phyloP scores from a whole-genome alignment of 331 rosid genomes.

The Spiraea crenata region DNA sequence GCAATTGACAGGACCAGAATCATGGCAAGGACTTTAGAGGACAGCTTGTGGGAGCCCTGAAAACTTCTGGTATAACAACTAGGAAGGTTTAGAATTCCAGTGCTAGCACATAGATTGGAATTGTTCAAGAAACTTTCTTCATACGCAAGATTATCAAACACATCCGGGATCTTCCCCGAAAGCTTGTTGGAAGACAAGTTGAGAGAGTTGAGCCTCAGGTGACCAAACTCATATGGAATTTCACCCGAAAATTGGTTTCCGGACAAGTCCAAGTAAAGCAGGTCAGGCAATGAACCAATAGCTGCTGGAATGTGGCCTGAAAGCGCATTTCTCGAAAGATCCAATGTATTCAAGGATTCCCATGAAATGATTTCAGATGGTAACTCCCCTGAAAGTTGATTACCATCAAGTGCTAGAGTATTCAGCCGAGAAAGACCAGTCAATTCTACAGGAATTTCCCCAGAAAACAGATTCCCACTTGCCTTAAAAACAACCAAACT shows the following conservation, averaged over 20 bases:
- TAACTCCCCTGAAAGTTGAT: constrained; percentile 64
- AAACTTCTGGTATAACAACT: constrained; percentile 34
- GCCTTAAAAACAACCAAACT: constrained; percentile 64
- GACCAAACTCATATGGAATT: constrained; percentile 58
- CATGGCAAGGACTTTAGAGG: constrained; percentile 43
- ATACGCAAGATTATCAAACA: constrained; percentile 53
- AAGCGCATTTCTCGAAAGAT: constrained; percentile 63
- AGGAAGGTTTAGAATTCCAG: constrained; percentile 35
- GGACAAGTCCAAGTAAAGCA: constrained; percentile 66
- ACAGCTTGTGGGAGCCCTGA: constrained; percentile 29
- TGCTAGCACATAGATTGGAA: constrained; percentile 50
- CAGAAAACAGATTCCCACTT: constrained; percentile 57
- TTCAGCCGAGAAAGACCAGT: constrained; percentile 47
- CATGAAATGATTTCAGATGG: constrained; percentile 60
- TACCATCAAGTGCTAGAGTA: constrained; percentile 54
- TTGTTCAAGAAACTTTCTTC: constrained; percentile 66
- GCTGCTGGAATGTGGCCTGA: constrained; percentile 60
- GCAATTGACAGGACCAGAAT: constrained; percentile 25
- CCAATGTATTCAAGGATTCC: constrained; percentile 44
- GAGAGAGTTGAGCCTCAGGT: constrained; percentile 53
- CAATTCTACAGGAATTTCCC: constrained; percentile 59
- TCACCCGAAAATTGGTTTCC: constrained; percentile 61
- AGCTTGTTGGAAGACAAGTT: constrained; percentile 78
- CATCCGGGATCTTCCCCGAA: constrained; percentile 67
- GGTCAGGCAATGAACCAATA: constrained; percentile 46